Evolutionary conservation across 495 filamentous ascomycete genomes (phyloP).

Genomic region (Daldinia vernicosa): DNA sequence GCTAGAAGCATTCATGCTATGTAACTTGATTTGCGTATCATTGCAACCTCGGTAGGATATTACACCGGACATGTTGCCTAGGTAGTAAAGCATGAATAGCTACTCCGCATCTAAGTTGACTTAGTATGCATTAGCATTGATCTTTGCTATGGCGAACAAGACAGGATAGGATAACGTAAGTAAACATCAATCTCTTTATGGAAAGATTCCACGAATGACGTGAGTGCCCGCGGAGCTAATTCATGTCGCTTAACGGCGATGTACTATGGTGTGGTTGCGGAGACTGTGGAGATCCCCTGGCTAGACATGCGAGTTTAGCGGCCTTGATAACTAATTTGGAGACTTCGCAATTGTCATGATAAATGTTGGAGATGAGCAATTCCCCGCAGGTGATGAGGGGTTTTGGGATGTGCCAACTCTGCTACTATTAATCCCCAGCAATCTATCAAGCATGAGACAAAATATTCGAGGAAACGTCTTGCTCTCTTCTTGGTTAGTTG

Average conservation of each 20-base stretch:
- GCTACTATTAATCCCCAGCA: no score
- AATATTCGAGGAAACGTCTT: neutral
- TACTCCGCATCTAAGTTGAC: constrained; percentile 15
- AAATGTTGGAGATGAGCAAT: constrained; percentile 9
- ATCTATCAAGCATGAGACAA: neutral
- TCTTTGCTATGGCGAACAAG: neutral
- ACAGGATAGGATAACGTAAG: constrained; percentile 11
- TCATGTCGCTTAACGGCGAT: constrained; percentile 21
- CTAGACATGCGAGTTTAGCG: neutral
- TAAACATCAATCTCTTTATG: constrained; percentile 14
- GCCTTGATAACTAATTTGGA: neutral
- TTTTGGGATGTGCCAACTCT: neutral
- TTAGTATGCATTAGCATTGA: neutral
- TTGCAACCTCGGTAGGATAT: constrained; percentile 39
- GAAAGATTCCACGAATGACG: constrained; percentile 39
- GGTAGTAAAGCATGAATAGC: constrained; percentile 9
- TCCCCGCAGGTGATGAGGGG: constrained; percentile 2
- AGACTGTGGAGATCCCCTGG: constrained; percentile 29
- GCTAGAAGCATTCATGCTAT: constrained; percentile 18
- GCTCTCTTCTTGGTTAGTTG: no score
- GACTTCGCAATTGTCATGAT: constrained; percentile 1
- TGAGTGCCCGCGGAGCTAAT: neutral
- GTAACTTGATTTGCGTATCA: constrained; percentile 28
- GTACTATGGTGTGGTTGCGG: constrained; percentile 17
- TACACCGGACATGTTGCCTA: constrained; percentile 32